These are phyloP conservation scores for Amanita molliuscula DNA, from an alignment of 768 basidiomycete species.

Conservation along the genomic window DNA sequence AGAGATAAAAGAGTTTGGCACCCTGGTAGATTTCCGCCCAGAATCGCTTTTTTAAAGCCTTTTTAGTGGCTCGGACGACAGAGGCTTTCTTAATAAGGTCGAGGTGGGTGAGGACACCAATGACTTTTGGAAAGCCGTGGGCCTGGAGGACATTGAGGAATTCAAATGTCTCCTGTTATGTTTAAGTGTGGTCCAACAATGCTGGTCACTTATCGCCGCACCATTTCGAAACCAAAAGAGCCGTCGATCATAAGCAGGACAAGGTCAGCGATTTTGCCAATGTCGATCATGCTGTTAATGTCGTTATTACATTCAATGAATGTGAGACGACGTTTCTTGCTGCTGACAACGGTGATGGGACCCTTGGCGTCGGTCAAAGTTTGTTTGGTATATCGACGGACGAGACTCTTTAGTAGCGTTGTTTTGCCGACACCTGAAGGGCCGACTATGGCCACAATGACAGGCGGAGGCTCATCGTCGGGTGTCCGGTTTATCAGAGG, in stretches of 20 bases:
- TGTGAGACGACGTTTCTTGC: constrained; percentile 88
- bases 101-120: constrained; percentile 91
- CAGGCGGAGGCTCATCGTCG: constrained; percentile 82
- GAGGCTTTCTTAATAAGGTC: constrained; percentile 93
- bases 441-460: constrained; percentile 91
- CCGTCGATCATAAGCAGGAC: constrained; percentile 97
- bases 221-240: constrained; percentile 99
- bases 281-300: constrained; percentile 96
- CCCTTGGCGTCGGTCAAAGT: constrained; percentile 83
- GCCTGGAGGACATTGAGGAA: constrained; percentile 95
- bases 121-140: constrained; percentile 98
- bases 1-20: constrained; percentile 96
- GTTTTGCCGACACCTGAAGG: constrained; percentile 97
- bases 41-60: constrained; percentile 92
- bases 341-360: constrained; percentile 89
- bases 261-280: constrained; percentile 93
- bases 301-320: constrained; percentile 98
- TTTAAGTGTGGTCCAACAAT: not conserved
- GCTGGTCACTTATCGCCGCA: constrained; percentile 16
- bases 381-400: constrained; percentile 90
- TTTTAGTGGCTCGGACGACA: constrained; percentile 83
- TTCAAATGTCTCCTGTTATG: constrained; percentile 87
- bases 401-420: constrained; percentile 83
- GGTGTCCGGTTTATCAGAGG: constrained; percentile 94
- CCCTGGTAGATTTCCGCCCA: constrained; percentile 99